phyloP scores from a whole-genome alignment of 495 filamentous ascomycete genomes.

The Pyrenula aspistea region DNA sequence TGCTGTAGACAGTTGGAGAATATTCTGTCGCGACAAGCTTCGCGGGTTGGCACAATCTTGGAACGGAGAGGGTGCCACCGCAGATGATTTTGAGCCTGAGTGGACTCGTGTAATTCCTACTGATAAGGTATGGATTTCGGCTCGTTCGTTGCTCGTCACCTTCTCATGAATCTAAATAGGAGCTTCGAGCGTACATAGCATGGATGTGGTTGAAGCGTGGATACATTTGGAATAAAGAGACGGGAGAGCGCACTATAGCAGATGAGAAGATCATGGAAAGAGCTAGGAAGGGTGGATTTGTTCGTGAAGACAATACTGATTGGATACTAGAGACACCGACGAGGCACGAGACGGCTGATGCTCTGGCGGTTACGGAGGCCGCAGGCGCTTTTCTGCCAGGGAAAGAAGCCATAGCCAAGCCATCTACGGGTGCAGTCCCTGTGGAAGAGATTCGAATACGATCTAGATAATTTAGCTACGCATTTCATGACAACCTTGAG shows the following conservation, averaged over 20 bases:
- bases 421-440: too few species aligned
- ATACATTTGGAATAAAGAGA: conserved; percentile 65
- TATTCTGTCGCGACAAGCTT: conserved; percentile 78
- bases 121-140: conserved; percentile 44
- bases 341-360: not conserved
- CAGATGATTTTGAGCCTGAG: conserved; percentile 38
- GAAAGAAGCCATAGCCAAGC: too few species aligned
- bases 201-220: conserved; percentile 92
- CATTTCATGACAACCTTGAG: too few species aligned
- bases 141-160: not conserved
- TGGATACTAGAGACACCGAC: conserved; percentile 23
- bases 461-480: too few species aligned
- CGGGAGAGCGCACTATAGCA: conserved; percentile 49
- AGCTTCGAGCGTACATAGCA: conserved; percentile 69
- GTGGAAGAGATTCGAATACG: too few species aligned
- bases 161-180: conserved; percentile 13
- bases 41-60: conserved; percentile 49
- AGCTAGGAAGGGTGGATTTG: conserved; percentile 46
- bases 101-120: conserved; percentile 78
- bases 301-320: conserved; percentile 45
- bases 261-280: conserved; percentile 42
- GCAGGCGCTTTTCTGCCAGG: not conserved
- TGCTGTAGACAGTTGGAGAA: conserved; percentile 84
- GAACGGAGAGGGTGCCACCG: conserved; percentile 32
- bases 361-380: not conserved